Conservation (phyloP, 768 basidiomycete species). For the Kwoniella dejecticola region DNA sequence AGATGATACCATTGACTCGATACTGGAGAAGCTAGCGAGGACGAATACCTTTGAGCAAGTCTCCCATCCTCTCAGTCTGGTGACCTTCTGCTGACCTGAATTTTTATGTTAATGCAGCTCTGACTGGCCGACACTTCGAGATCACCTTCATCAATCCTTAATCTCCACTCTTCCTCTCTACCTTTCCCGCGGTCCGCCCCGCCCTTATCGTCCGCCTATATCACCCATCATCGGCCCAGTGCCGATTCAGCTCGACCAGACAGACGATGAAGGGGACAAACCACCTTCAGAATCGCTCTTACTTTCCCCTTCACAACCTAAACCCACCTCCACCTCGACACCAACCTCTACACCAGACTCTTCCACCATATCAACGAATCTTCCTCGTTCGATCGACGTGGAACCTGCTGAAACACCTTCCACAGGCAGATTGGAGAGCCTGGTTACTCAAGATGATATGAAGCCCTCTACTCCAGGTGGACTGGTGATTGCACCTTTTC, state of each 20-base stretch:
- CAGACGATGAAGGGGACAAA: constrained; percentile 13
- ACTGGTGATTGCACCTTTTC: constrained; percentile 52
- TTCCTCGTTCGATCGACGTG: constrained; percentile 18
- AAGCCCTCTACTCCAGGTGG: constrained; percentile 50
- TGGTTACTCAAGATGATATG: constrained; percentile 20
- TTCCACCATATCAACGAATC: constrained; percentile 3
- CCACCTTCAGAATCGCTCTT: constrained; percentile 30
- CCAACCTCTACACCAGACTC: constrained; percentile 11
- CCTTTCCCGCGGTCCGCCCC: constrained; percentile 27
- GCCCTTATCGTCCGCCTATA: constrained; percentile 11
- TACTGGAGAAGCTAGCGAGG: constrained; percentile 31
- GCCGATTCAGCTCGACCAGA: neutral
- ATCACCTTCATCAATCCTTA: constrained; percentile 36
- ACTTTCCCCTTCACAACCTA: constrained; percentile 28
- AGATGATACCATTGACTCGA: constrained; percentile 19
- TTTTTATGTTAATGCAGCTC: constrained; percentile 23
- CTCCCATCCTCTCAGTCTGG: neutral
- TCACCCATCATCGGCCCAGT: constrained; percentile 18
- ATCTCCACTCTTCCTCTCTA: constrained; percentile 28
- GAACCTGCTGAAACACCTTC: constrained; percentile 23
- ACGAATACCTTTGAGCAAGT: constrained; percentile 43
- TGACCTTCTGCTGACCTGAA: too few species aligned
- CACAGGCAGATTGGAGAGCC: constrained; percentile 5
- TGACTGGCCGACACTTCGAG: constrained; percentile 43
- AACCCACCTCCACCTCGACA: constrained; percentile 10